Evolutionary conservation across 1,284 basidiomycete genomes (phyloP), one percentile per base, ranked within the genome.

Genomic region (Cryptococcus sp.): DNA sequence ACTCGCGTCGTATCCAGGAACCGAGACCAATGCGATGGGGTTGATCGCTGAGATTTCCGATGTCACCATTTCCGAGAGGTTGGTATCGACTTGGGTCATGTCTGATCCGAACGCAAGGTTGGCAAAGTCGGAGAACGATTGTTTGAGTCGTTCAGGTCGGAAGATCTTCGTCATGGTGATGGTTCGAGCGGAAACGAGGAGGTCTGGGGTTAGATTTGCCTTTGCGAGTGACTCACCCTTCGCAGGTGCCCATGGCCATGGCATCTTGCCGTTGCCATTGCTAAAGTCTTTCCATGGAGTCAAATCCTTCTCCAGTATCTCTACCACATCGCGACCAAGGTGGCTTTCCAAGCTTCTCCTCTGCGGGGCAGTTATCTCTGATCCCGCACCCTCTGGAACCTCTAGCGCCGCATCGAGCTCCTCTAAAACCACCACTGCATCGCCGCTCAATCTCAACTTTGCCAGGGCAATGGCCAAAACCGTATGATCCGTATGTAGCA

Each of bases 1-100:
- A 73, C 91, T 93, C 8, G 94, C 94, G 73, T 98, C 94, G 70
- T 96, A 94, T n/a, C 94, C 94, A 0, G 90, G 85, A 3, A 97
- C 90, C 5, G 93, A 97, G 37, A 92, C 86, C 50, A 98, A 79
- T 8, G 90, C 88, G n/a, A 97, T 78, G 0, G 94, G 92, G 1
- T 89, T 91, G 2, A 83, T 82, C 1, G 91, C 82, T 10, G 83
- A 82, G 37, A 93, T 83, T 71, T 97, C 89, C 62, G 88, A 82
- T 4, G 81, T 68, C 32, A 95, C 90, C 78, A 96, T 85, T 6
- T 79, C 75, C 23, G 82, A 82, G 41, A 98, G 82, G 60, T 93
- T 87, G 54, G 70, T 71, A 32, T 60, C 70, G 5, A 67, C 50
- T 41, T 68, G 58, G 23, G 66, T 60, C 7, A 76, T 63, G 58